Base-by-base conservation (phyloP, 164 flowering plant species). In the Tetracentron sinense region DNA sequence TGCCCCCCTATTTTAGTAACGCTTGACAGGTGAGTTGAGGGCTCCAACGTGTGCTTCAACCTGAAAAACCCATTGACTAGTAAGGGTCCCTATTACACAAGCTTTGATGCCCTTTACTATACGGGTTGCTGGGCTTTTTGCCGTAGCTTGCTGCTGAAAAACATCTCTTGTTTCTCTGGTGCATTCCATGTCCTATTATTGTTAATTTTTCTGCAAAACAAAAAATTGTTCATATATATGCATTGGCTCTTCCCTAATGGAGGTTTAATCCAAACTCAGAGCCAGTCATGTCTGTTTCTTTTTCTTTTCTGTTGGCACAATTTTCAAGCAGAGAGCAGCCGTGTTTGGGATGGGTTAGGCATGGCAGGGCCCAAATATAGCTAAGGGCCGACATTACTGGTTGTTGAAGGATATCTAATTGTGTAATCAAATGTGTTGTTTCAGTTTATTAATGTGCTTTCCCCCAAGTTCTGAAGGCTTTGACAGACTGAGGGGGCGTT, bases 181-280 rank as follows among this genome's bases (percentile, higher is more conserved):
- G n/a, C n/a, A n/a, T n/a, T n/a, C n/a, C n/a, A n/a, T n/a, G n/a
- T n/a, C n/a, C n/a, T n/a, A n/a, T n/a, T n/a, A n/a, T n/a, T n/a
- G n/a, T n/a, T n/a, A n/a, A n/a, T n/a, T n/a, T n/a, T n/a, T n/a
- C n/a, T n/a, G n/a, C n/a, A n/a, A n/a, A n/a, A n/a, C n/a, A n/a
- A n/a, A n/a, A n/a, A n/a, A n/a, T n/a, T n/a, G n/a, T 54, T 55
- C 47, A 61, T 61, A 55, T 8, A 28, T 33, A 42, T 56, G 8
- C 56, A 49, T 62, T 50, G 33, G 50, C 42, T 56, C 55, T 31
- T 50, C 63, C 7, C 44, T 2, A 7, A 20, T 38, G 58, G 65
- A 68, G 56, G 27, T 68, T 19, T 48, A 8, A 31, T 68, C 56
- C 33, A 56, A 54, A 55, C 27, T 51, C 51, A 50, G 62, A 35